phyloP scores from a whole-genome alignment of 2,329 filamentous ascomycete genomes.

The Clonostachys sp. region DNA sequence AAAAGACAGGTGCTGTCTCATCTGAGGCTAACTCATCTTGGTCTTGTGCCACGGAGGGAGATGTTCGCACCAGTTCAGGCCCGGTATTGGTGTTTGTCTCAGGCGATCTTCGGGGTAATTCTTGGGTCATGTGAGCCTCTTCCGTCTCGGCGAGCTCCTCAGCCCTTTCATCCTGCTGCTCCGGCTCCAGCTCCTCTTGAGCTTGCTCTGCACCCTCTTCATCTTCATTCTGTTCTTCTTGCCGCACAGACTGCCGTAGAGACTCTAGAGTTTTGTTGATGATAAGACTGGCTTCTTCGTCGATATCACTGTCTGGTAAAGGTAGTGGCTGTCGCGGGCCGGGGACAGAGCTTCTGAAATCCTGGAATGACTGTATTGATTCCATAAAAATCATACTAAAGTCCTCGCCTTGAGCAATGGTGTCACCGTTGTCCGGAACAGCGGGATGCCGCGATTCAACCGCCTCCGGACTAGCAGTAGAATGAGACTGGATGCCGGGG shows the following conservation, averaged over 20 bases:
- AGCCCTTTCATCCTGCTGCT: no score
- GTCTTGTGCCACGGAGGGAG: not conserved
- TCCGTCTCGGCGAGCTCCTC: no score
- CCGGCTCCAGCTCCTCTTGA: constrained; percentile 3
- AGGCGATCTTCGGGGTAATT: no score
- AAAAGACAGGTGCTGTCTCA: not conserved
- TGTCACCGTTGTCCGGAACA: constrained; percentile 22
- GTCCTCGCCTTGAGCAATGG: constrained; percentile 44
- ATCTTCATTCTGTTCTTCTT: constrained; percentile 4
- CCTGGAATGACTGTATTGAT: constrained; percentile 44
- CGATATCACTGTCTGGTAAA: constrained; percentile 34
- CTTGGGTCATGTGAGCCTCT: no score
- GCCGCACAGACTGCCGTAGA: constrained; percentile 24
- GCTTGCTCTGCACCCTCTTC: constrained; percentile 1
- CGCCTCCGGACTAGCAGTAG: no score
- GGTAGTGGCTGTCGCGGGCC: not conserved
- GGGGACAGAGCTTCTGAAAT: constrained; percentile 24
- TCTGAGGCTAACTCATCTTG: not conserved
- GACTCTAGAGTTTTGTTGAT: constrained; percentile 51
- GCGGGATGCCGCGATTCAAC: no score
- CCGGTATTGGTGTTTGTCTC: not conserved
- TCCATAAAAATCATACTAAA: constrained; percentile 58
- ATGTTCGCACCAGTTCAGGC: not conserved
- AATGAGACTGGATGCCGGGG: no score
- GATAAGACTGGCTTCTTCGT: constrained; percentile 51